These are phyloP conservation scores for Fragaria iinumae DNA, from an alignment of 306 rosid species.

Conservation along the genomic window DNA sequence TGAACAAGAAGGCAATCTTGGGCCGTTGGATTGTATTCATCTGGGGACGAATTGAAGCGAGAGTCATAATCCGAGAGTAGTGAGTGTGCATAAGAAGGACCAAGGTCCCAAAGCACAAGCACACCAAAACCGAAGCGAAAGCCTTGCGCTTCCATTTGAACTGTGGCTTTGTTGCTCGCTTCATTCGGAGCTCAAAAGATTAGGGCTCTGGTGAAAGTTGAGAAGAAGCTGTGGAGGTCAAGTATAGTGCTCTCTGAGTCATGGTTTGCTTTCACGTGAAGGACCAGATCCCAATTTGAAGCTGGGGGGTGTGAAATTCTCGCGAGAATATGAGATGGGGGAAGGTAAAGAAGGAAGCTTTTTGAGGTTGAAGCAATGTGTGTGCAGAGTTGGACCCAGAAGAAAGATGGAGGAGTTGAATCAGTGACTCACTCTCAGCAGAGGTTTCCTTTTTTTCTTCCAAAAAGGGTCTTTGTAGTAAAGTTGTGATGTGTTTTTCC, in stretches of 20 bases:
- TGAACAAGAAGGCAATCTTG: slow-evolving; percentile 88
- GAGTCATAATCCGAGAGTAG: slow-evolving; percentile 56
- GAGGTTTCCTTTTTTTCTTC: background rate
- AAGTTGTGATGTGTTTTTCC: slow-evolving; percentile 28
- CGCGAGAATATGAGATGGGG: slow-evolving; percentile 10
- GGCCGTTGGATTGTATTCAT: slow-evolving; percentile 33
- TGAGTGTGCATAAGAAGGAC: slow-evolving; percentile 60
- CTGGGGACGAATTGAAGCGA: slow-evolving; percentile 56
- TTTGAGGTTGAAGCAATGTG: slow-evolving; percentile 16
- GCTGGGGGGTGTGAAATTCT: background rate
- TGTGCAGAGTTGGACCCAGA: background rate
- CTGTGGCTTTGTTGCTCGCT: slow-evolving; percentile 53
- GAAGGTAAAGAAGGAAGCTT: background rate
- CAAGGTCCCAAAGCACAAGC: slow-evolving; percentile 69
- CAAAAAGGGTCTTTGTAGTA: slow-evolving; percentile 4
- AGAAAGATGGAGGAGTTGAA: slow-evolving; percentile 12
- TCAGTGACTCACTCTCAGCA: background rate
- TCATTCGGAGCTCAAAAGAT: slow-evolving; percentile 42
- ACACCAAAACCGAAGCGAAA: slow-evolving; percentile 42
- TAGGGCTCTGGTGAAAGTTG: background rate
- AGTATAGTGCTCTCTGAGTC: background rate
- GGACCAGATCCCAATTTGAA: slow-evolving; percentile 48
- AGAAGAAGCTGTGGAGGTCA: slow-evolving; percentile 15
- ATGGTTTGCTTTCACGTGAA: background rate
- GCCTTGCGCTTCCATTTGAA: slow-evolving; percentile 79